A percentile compares a stretch with the other conserved stretches of the same genome.
phyloP scores from a whole-genome alignment of 1,284 basidiomycete genomes.

The Boletus smithii region DNA sequence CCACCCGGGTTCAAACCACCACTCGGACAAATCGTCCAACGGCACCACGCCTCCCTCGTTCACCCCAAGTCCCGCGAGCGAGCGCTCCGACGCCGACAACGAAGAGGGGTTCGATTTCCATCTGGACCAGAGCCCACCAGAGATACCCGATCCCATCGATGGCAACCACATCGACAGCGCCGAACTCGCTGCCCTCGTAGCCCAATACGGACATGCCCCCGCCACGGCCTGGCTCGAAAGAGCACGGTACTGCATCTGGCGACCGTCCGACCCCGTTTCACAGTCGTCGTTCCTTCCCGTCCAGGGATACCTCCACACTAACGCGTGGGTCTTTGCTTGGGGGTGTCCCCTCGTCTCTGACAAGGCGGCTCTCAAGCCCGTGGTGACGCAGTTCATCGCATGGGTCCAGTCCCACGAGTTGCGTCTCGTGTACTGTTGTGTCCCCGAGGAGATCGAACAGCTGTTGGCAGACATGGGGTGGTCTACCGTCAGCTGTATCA shows the following conservation, averaged over 20 bases:
- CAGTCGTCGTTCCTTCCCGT: constrained; percentile 44
- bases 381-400: constrained; percentile 36
- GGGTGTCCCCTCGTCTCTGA: constrained; percentile 45
- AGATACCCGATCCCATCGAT: constrained; percentile 12
- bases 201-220: constrained; percentile 41
- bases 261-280: constrained; percentile 31
- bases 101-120: constrained; percentile 1
- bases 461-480: constrained; percentile 36
- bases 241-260: constrained; percentile 44
- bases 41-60: background rate
- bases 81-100: background rate
- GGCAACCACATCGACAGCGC: constrained; percentile 5
- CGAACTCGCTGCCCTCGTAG: constrained; percentile 38
- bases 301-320: constrained; percentile 35
- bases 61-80: constrained; percentile 3
- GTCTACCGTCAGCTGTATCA: constrained; percentile 44
- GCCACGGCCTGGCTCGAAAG: constrained; percentile 48
- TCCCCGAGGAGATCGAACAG: constrained; percentile 39
- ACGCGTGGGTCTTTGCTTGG: constrained; percentile 44
- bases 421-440: constrained; percentile 41
- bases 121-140: constrained; percentile 2
- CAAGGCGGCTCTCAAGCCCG: constrained; percentile 34
- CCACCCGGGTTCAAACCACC: background rate
- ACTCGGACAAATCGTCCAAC: background rate
- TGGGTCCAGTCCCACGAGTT: constrained; percentile 36